These are phyloP conservation scores for Lepidium didymum DNA, from an alignment of 345 rosid genomes.

Conservation along the genomic window DNA sequence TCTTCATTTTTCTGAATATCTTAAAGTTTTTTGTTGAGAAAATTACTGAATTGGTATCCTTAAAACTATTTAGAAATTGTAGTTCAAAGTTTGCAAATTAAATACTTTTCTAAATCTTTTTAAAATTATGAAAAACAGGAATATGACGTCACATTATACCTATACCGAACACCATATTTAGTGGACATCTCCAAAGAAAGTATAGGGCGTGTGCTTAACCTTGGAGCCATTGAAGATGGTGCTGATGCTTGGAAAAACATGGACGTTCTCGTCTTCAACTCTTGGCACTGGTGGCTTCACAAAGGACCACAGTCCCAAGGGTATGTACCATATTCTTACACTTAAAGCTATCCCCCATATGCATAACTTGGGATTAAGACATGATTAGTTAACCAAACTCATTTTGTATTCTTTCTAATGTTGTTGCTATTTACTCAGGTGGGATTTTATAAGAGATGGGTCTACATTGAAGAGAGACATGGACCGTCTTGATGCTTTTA, in stretches of 20 bases:
- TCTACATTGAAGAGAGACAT: conserved; percentile 41
- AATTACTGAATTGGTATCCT: not conserved
- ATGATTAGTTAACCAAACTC: not conserved
- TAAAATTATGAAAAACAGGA: conserved; percentile 36
- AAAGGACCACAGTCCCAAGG: conserved; percentile 49
- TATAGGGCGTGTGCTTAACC: conserved; percentile 56
- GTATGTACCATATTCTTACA: conserved; percentile 28
- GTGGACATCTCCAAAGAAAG: conserved; percentile 63
- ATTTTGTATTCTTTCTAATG: not conserved
- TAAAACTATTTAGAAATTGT: too few relatives aligned
- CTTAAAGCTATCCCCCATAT: not conserved
- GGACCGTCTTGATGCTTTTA: conserved; percentile 70
- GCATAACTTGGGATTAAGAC: conserved; percentile 2
- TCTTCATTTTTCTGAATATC: not conserved
- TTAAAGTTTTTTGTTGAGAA: not conserved
- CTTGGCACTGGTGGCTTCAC: conserved; percentile 99
- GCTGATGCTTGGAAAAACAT: conserved; percentile 64
- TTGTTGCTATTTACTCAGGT: conserved; percentile 37
- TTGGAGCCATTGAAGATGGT: conserved; percentile 57
- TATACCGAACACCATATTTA: conserved; percentile 75
- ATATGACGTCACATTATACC: conserved; percentile 51
- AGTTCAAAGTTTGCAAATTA: not conserved
- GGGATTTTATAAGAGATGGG: conserved; percentile 77
- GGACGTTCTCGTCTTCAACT: conserved; percentile 81
- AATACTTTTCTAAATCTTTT: not conserved